Evolutionary conservation across 768 basidiomycete species (phyloP).

Genomic region (Termitomyces sp.): DNA sequence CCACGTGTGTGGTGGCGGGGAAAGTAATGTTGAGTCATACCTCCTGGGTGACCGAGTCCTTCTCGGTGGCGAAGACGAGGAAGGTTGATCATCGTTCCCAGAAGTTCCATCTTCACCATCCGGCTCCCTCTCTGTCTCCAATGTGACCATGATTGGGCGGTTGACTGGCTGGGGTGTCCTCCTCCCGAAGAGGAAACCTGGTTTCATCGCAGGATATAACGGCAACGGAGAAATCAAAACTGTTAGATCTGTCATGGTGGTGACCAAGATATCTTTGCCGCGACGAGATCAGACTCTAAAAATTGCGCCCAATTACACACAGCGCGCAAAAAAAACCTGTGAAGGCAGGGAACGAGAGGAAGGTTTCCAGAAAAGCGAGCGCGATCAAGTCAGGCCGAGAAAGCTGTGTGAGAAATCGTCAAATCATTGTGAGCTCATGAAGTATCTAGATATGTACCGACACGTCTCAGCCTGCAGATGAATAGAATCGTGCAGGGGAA

Average conservation of each 20-base stretch:
- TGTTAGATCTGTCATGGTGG: slow-evolving; percentile 44
- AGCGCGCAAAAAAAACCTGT: neutral
- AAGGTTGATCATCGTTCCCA: neutral
- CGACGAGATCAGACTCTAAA: neutral
- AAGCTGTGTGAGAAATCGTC: neutral
- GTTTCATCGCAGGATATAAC: slow-evolving; percentile 28
- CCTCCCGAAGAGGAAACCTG: slow-evolving; percentile 26
- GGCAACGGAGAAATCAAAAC: slow-evolving; percentile 45
- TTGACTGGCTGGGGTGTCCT: slow-evolving; percentile 19
- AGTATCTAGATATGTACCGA: neutral
- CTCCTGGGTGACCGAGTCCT: slow-evolving; percentile 13
- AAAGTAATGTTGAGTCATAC: slow-evolving; percentile 33
- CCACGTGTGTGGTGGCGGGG: slow-evolving; percentile 45
- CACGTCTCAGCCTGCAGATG: neutral
- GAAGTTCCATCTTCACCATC: slow-evolving; percentile 13
- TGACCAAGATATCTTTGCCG: neutral
- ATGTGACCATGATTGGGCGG: slow-evolving; percentile 37
- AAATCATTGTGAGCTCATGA: neutral
- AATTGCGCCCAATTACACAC: neutral
- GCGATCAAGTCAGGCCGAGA: neutral
- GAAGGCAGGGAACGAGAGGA: neutral
- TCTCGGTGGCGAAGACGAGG: slow-evolving; percentile 3
- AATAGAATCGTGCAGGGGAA: neutral
- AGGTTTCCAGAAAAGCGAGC: too few species aligned
- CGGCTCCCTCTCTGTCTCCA: slow-evolving; percentile 26